These are phyloP conservation scores for Colletotrichum graminicola DNA, from an alignment of 2,329 filamentous ascomycete species.

Conservation along the genomic window DNA sequence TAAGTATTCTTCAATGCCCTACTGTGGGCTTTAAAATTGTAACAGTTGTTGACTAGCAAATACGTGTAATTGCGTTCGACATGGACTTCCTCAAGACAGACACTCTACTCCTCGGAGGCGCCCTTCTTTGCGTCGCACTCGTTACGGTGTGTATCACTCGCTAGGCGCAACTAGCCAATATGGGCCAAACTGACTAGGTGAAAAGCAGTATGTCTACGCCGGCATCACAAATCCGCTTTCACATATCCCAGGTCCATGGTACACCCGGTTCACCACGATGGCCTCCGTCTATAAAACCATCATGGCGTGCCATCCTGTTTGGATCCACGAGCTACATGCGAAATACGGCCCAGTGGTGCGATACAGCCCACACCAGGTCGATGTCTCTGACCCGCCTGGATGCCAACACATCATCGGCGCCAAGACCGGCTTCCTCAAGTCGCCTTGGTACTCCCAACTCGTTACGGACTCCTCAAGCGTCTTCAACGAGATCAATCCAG, in stretches of 20 bases:
- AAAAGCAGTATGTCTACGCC: constrained; percentile 12
- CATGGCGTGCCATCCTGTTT: constrained; percentile 15
- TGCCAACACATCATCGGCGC: constrained; percentile 49
- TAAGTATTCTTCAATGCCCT: too few relatives aligned
- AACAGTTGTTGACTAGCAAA: too few relatives aligned
- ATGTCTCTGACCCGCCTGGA: constrained; percentile 43
- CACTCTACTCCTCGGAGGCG: constrained; percentile 17
- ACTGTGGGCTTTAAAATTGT: too few relatives aligned
- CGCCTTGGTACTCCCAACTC: constrained; percentile 26
- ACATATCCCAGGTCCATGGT: constrained; percentile 30
- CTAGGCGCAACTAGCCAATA: background rate
- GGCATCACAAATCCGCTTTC: constrained; percentile 33
- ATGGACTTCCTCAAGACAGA: constrained; percentile 29
- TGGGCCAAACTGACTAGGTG: background rate
- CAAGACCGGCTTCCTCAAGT: constrained; percentile 26
- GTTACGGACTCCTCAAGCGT: constrained; percentile 40
- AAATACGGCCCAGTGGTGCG: constrained; percentile 37
- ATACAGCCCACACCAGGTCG: constrained; percentile 30
- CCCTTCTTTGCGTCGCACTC: constrained; percentile 7
- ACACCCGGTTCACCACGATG: constrained; percentile 28
- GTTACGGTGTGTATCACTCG: constrained; percentile 8
- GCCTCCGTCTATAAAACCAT: constrained; percentile 18
- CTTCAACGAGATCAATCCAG: constrained; percentile 25
- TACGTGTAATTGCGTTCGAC: background rate
- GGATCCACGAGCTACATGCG: constrained; percentile 34